These are phyloP conservation scores for Apiotrichum akiyoshidainum DNA, from an alignment of 1,284 basidiomycete genomes.

Conservation along the genomic window DNA sequence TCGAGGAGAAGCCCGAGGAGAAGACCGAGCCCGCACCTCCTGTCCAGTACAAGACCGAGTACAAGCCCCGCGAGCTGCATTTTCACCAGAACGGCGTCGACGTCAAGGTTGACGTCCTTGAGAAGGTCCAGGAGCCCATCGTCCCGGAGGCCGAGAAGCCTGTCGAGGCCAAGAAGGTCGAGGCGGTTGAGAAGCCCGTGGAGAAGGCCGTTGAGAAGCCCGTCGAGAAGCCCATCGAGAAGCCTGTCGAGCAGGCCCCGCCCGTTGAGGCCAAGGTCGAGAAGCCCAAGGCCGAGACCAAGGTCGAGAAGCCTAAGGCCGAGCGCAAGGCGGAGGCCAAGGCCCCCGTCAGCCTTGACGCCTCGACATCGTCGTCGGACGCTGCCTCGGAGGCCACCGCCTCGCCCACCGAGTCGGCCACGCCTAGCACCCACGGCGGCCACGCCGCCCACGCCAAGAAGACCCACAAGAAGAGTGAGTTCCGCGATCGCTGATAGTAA, in stretches of 20 bases:
- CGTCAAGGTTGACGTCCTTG: not conserved
- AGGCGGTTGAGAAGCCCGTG: not conserved
- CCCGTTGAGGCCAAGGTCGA: not conserved
- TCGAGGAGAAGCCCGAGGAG: slow-evolving; percentile 1
- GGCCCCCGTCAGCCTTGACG: too few species aligned
- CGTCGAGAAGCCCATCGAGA: not conserved
- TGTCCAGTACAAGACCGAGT: not conserved
- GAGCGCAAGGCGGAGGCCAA: too few species aligned
- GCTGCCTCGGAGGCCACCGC: not conserved
- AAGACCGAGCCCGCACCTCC: not conserved
- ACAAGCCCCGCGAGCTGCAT: not conserved
- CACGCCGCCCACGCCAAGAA: not conserved
- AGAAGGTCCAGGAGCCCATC: not conserved
- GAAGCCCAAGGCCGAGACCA: not conserved
- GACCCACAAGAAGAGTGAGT: not conserved
- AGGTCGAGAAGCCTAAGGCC: not conserved
- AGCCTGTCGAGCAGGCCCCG: not conserved
- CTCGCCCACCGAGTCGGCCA: not conserved
- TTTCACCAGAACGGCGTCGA: too few species aligned
- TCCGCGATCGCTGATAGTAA: too few species aligned
- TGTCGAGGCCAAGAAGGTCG: not conserved
- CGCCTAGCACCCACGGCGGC: not conserved
- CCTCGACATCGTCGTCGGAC: not conserved
- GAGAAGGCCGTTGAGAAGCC: not conserved
- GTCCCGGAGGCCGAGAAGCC: not conserved